Evolutionary conservation across 1,284 basidiomycete species (phyloP).

Genomic region (Stygiomarasmius scandens): DNA sequence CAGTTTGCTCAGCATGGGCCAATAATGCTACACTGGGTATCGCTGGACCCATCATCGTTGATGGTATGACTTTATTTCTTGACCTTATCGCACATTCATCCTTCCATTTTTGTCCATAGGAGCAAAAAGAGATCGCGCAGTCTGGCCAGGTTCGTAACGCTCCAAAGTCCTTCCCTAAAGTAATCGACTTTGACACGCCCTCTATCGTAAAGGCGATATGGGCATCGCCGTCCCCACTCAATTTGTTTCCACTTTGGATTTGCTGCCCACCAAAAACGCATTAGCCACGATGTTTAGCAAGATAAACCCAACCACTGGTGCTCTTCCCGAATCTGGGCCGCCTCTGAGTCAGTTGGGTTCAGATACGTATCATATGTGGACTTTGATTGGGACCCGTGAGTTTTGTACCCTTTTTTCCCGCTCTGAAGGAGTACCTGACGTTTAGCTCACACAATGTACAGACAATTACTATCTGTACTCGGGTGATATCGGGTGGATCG

Average conservation of each 20-base stretch:
- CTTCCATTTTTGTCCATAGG: constrained; percentile 3
- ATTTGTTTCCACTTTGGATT: constrained; percentile 63
- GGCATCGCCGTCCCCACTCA: constrained; percentile 63
- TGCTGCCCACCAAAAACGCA: constrained; percentile 56
- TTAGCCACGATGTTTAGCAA: constrained; percentile 60
- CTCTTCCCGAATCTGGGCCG: constrained; percentile 59
- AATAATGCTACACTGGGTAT: constrained; percentile 60
- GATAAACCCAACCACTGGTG: constrained; percentile 53
- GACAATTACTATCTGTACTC: constrained; percentile 51
- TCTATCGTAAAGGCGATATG: constrained; percentile 49
- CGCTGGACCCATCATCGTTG: constrained; percentile 63
- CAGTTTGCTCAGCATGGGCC: no score
- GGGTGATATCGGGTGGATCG: constrained; percentile 45
- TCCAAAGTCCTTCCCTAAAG: not conserved
- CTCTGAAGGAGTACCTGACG: not conserved
- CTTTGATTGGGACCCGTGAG: constrained; percentile 48
- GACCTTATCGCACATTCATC: no score
- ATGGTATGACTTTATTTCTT: constrained; percentile 33
- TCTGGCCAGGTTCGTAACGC: constrained; percentile 51
- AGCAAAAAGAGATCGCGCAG: constrained; percentile 62
- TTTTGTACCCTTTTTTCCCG: not conserved
- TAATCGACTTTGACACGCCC: no score
- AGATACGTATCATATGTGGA: constrained; percentile 53
- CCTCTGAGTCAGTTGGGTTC: constrained; percentile 55
- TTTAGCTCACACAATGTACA: constrained; percentile 16